These are phyloP conservation scores for Oemleria cerasiformis DNA, from an alignment of 306 rosid genomes.

Conservation along the genomic window DNA sequence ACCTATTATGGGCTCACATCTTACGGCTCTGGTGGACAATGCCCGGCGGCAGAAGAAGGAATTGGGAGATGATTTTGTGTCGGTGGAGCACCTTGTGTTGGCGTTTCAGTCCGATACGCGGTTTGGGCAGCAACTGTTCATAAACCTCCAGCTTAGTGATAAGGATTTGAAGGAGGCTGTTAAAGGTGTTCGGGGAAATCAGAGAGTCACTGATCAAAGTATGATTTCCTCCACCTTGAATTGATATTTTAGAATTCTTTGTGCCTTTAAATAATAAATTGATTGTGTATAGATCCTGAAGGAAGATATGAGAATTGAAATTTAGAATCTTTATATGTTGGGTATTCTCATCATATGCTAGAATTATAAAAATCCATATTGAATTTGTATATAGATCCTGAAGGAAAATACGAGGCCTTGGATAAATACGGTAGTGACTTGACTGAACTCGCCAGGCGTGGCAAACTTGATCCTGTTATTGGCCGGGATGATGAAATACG, in stretches of 20 bases:
- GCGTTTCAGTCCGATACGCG: conserved; percentile 66
- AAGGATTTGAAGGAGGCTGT: conserved; percentile 79
- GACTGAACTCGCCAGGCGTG: conserved; percentile 95
- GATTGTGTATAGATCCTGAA: conserved; percentile 59
- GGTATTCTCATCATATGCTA: too few species aligned
- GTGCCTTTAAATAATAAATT: neutral
- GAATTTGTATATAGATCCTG: conserved; percentile 54
- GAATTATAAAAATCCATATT: neutral
- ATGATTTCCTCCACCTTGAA: conserved; percentile 15
- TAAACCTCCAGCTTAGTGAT: conserved; percentile 63
- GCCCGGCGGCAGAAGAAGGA: conserved; percentile 65
- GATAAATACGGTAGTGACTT: conserved; percentile 86
- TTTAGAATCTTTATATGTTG: too few species aligned
- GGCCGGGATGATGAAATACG: conserved; percentile 98
- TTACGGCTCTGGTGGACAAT: conserved; percentile 53
- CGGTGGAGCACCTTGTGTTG: conserved; percentile 85
- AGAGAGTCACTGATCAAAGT: conserved; percentile 94
- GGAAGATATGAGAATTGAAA: conserved; percentile 58
- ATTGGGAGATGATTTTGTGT: conserved; percentile 79
- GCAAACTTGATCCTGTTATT: conserved; percentile 95
- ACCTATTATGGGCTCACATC: conserved; percentile 62
- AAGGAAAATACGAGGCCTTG: conserved; percentile 86
- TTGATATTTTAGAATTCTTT: neutral
- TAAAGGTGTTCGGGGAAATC: conserved; percentile 81
- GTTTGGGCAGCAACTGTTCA: conserved; percentile 86